Conservation (phyloP, 306 rosid genomes). For the Bauhinia variegata region DNA sequence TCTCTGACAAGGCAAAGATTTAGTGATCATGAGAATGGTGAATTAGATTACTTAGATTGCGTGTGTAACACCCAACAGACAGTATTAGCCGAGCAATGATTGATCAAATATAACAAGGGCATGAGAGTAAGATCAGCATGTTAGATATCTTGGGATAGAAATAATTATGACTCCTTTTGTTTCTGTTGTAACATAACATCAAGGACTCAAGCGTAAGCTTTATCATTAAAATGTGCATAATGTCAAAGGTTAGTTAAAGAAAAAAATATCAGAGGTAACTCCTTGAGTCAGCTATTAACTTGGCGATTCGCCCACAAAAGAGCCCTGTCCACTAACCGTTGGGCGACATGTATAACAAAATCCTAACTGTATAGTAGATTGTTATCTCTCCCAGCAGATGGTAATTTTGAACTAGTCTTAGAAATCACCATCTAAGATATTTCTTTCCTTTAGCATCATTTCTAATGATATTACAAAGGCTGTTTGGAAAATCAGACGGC, state of each 20-base stretch:
- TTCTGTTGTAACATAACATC: background rate
- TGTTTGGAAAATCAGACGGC: conserved; percentile 56
- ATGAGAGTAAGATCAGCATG: background rate
- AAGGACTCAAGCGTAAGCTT: background rate
- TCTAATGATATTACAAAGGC: conserved; percentile 50
- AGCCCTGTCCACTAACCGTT: background rate
- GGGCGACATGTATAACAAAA: background rate
- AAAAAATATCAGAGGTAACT: background rate
- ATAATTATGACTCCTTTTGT: background rate
- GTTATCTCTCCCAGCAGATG: conserved; percentile 11
- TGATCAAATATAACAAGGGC: background rate
- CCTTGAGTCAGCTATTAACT: background rate
- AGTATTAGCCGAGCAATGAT: too few species aligned
- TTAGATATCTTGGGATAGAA: background rate
- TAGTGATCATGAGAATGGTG: background rate
- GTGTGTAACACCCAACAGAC: too few species aligned
- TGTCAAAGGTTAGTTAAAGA: background rate
- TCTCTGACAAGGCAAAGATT: background rate
- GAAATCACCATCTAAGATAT: conserved; percentile 46
- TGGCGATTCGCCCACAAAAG: background rate
- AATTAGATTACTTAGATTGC: background rate
- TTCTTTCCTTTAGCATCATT: conserved; percentile 61
- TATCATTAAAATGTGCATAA: background rate
- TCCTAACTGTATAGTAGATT: too few species aligned
- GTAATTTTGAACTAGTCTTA: background rate